These are phyloP conservation scores for Phyllosticta citrichinensis DNA, from an alignment of 2,329 filamentous ascomycete species.

Conservation along the genomic window DNA sequence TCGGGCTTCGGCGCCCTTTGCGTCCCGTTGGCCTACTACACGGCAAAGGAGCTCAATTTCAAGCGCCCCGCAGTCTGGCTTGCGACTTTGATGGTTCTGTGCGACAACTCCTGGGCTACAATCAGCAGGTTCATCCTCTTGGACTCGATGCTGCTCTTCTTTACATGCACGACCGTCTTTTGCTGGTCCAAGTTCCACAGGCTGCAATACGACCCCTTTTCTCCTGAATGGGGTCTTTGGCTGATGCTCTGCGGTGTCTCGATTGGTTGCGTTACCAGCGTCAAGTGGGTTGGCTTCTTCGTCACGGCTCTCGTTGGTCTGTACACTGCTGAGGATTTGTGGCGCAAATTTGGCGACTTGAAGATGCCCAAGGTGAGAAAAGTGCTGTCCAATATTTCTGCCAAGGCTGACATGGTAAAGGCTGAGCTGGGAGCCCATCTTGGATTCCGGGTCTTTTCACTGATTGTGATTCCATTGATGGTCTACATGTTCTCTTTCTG, in stretches of 20 bases:
- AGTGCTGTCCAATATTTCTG: background rate
- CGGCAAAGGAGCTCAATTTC: conserved; percentile 82
- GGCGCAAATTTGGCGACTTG: conserved; percentile 92
- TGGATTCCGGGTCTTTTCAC: conserved; percentile 66
- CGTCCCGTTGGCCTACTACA: conserved; percentile 90
- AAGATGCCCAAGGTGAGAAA: conserved; percentile 71
- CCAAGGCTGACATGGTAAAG: conserved; percentile 29
- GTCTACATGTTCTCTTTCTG: conserved; percentile 97
- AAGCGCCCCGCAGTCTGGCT: conserved; percentile 85
- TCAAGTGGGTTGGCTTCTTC: conserved; percentile 97
- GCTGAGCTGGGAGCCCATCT: conserved; percentile 65
- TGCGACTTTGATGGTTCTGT: conserved; percentile 91
- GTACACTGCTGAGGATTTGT: conserved; percentile 93
- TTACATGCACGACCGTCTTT: conserved; percentile 93
- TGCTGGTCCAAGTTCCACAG: conserved; percentile 97
- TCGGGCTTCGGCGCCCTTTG: conserved; percentile 87
- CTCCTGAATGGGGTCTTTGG: conserved; percentile 89
- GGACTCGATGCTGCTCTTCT: conserved; percentile 97
- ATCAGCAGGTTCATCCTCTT: conserved; percentile 97
- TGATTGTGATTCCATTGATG: conserved; percentile 79
- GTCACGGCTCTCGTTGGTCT: conserved; percentile 89
- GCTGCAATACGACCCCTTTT: conserved; percentile 76
- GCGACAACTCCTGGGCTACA: conserved; percentile 98
- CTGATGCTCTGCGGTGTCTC: conserved; percentile 86
- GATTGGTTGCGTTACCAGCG: conserved; percentile 95